These are phyloP conservation scores for Globisporangium takayamanum DNA, from an alignment of 352 stramenopile species.

Conservation along the genomic window DNA sequence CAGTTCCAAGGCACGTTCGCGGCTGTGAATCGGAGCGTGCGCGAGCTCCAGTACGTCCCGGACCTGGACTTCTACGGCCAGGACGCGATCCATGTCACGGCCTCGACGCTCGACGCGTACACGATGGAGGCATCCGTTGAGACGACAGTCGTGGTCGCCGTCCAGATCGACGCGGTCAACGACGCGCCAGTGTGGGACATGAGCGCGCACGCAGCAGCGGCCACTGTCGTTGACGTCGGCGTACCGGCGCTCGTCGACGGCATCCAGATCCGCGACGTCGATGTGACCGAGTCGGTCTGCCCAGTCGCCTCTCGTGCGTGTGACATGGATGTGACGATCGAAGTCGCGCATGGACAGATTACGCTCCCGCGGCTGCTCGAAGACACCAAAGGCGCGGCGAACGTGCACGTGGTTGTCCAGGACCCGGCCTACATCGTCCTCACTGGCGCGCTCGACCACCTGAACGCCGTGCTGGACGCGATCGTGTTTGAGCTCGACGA, in stretches of 20 bases:
- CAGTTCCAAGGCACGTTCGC: constrained; percentile 32
- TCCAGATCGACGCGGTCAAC: constrained; percentile 47
- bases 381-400: constrained; percentile 2
- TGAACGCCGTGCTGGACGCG: constrained; percentile 38
- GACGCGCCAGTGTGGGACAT: constrained; percentile 49
- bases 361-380: constrained; percentile 23
- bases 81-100: constrained; percentile 35
- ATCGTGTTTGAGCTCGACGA: constrained; percentile 44
- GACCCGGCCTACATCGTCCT: constrained; percentile 25
- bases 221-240: constrained; percentile 4
- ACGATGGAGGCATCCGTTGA: constrained; percentile 24
- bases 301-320: constrained; percentile 16
- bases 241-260: constrained; percentile 22
- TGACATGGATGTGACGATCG: constrained; percentile 50
- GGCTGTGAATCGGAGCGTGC: constrained; percentile 36
- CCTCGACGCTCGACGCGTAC: constrained; percentile 40
- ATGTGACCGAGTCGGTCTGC: constrained; percentile 15
- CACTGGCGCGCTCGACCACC: constrained; percentile 20
- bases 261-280: constrained; percentile 44
- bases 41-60: constrained; percentile 33
- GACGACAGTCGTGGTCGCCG: constrained; percentile 19
- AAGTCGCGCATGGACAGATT: constrained; percentile 32
- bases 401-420: constrained; percentile 3
- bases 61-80: constrained; percentile 32
- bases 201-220: constrained; percentile 16